A percentile compares a stretch with the other conserved stretches of the same genome.
phyloP scores from a whole-genome alignment of 2,329 filamentous ascomycete species.

The Saccharata proteae region DNA sequence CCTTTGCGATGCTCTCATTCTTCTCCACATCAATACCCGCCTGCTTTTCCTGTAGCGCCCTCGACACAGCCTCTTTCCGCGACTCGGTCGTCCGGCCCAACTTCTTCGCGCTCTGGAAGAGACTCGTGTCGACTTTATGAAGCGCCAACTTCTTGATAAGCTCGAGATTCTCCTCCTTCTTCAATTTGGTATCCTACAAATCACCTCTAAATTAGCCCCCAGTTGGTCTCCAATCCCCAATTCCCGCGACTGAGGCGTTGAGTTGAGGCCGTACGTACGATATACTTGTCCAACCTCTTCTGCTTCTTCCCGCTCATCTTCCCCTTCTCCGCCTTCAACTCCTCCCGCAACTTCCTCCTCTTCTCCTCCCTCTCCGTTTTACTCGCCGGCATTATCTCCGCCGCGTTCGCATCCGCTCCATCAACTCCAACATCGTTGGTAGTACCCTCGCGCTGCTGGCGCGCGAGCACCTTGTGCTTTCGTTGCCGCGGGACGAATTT shows the following conservation, averaged over 20 bases:
- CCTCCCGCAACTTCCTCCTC: slow-evolving; percentile 39
- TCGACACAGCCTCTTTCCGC: slow-evolving; percentile 55
- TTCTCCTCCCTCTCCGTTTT: slow-evolving; percentile 43
- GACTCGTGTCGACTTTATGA: slow-evolving; percentile 67
- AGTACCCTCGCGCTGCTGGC: slow-evolving; percentile 26
- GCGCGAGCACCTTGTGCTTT: slow-evolving; percentile 53
- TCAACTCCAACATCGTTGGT: slow-evolving; percentile 22
- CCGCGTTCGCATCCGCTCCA: slow-evolving; percentile 42
- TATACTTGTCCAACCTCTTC: slow-evolving; percentile 58
- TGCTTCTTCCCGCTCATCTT: slow-evolving; percentile 53
- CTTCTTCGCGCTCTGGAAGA: slow-evolving; percentile 65
- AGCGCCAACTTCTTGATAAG: slow-evolving; percentile 73
- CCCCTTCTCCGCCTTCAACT: slow-evolving; percentile 39
- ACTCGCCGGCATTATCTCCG: slow-evolving; percentile 33
- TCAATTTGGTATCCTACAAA: slow-evolving; percentile 68
- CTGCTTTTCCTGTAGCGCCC: slow-evolving; percentile 51
- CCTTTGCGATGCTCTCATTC: slow-evolving; percentile 40
- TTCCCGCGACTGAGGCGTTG: background rate
- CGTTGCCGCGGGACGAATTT: slow-evolving; percentile 41
- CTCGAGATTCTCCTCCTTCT: slow-evolving; percentile 81
- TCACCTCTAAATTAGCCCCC: slow-evolving; percentile 1
- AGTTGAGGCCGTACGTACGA: slow-evolving; percentile 42
- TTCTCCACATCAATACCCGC: slow-evolving; percentile 48
- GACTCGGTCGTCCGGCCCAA: slow-evolving; percentile 62
- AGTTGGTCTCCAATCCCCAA: background rate